A percentile compares a stretch with the other conserved stretches of the same genome.
Conservation (phyloP, 1,284 basidiomycete species). For the Ustanciosporium gigantosporum region DNA sequence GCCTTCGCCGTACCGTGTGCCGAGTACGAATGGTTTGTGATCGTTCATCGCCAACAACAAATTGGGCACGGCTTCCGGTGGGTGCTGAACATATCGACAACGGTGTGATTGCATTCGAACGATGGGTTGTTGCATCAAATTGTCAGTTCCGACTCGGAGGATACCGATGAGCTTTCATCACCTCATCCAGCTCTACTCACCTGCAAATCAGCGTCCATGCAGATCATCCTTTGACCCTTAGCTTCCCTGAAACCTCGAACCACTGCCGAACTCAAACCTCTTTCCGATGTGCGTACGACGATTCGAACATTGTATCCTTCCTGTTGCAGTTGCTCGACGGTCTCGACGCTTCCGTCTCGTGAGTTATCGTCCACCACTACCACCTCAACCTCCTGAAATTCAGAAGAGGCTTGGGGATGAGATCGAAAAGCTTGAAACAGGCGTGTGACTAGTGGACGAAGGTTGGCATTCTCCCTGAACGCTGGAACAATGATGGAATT, state of each 20-base stretch:
- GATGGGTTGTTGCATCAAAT: no score
- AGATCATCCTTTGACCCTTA: constrained; percentile 63
- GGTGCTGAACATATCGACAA: constrained; percentile 60
- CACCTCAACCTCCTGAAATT: constrained; percentile 25
- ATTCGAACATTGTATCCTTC: constrained; percentile 64
- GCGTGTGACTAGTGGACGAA: constrained; percentile 63
- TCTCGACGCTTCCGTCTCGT: constrained; percentile 28
- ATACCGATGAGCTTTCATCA: no score
- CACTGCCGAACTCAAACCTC: constrained; percentile 64
- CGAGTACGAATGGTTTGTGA: constrained; percentile 62
- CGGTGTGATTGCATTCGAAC: not conserved
- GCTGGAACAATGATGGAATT: constrained; percentile 48
- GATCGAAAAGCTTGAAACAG: constrained; percentile 55
- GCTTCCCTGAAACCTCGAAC: constrained; percentile 64
- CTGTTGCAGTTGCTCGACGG: constrained; percentile 16
- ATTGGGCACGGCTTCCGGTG: constrained; percentile 63
- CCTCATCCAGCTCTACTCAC: no score
- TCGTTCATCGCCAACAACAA: constrained; percentile 62
- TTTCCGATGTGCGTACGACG: constrained; percentile 63
- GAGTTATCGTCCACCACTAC: constrained; percentile 43
- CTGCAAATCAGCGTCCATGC: constrained; percentile 65
- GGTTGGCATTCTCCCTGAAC: constrained; percentile 30
- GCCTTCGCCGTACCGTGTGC: constrained; percentile 64
- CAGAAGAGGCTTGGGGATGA: constrained; percentile 3
- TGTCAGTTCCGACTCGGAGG: no score